Evolutionary conservation across 345 rosid species (phyloP).

Genomic region (Gossypium longicalyx): DNA sequence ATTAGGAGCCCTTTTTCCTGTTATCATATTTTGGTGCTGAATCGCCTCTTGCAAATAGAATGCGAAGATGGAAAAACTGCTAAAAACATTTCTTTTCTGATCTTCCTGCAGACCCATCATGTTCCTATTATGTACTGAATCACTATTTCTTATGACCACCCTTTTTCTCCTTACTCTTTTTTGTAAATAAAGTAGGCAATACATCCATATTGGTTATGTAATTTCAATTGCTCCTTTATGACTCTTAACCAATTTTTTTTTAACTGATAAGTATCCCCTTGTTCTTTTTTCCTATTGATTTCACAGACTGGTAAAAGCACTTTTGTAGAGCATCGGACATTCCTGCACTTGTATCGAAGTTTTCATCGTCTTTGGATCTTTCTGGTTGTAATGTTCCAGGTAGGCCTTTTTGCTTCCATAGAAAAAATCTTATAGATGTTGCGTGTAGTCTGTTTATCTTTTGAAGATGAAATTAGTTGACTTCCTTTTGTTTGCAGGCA

Average conservation of each 20-base stretch:
- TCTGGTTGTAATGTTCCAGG: conserved; percentile 95
- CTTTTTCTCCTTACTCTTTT: neutral
- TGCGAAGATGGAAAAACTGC: neutral
- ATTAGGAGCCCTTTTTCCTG: neutral
- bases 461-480: neutral
- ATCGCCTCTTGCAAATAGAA: neutral
- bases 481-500: conserved; percentile 42
- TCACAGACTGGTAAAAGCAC: conserved; percentile 89
- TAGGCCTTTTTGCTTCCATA: conserved; percentile 22
- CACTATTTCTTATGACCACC: neutral
- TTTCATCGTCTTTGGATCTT: conserved; percentile 97
- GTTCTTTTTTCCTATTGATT: conserved; percentile 4
- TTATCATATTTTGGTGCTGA: neutral
- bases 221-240: neutral
- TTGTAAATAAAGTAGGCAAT: neutral
- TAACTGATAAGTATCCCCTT: neutral
- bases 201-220: neutral
- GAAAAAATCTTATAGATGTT: neutral
- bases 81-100: neutral
- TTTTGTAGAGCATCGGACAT: conserved; percentile 96
- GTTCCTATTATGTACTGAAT: neutral
- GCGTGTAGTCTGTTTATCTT: conserved; percentile 11
- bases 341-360: conserved; percentile 91
- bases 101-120: neutral
- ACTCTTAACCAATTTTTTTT: neutral